Conservation (phyloP, 2,329 filamentous ascomycete species). For the Colletotrichum sansevieriae region DNA sequence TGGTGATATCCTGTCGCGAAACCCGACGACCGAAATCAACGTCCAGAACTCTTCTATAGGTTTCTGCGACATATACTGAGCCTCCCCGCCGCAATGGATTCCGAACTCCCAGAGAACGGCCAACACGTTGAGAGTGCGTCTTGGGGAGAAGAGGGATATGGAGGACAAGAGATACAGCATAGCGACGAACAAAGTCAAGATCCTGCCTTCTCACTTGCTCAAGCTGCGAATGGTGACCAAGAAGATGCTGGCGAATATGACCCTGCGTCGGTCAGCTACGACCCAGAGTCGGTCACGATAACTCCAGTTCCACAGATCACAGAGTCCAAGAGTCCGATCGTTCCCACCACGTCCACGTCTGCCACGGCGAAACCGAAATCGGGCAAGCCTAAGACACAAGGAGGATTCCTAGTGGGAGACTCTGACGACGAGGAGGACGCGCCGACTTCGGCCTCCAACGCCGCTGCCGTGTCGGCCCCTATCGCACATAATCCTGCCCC, state of each 20-base stretch:
- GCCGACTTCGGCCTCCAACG: conserved; percentile 33
- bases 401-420: conserved; percentile 71
- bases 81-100: conserved; percentile 34
- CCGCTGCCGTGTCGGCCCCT: conserved; percentile 16
- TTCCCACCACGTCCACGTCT: conserved; percentile 43
- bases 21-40: background rate
- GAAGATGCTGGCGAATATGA: conserved; percentile 65
- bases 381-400: conserved; percentile 70
- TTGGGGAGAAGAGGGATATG: conserved; percentile 68
- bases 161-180: conserved; percentile 66
- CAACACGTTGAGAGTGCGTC: conserved; percentile 55
- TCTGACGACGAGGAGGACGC: conserved; percentile 68
- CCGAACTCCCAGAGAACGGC: conserved; percentile 41
- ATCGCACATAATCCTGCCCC: conserved; percentile 19
- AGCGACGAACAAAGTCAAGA: conserved; percentile 68
- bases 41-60: background rate
- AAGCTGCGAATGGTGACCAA: conserved; percentile 56
- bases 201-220: conserved; percentile 57
- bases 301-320: conserved; percentile 45
- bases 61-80: background rate
- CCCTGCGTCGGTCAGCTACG: conserved; percentile 59
- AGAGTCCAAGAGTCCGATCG: conserved; percentile 48
- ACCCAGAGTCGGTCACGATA: conserved; percentile 66
- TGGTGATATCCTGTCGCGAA: background rate
- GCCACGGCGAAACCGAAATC: conserved; percentile 45